These are phyloP conservation scores for Spathaspora girioi DNA, from an alignment of 805 yeast species.

Conservation along the genomic window DNA sequence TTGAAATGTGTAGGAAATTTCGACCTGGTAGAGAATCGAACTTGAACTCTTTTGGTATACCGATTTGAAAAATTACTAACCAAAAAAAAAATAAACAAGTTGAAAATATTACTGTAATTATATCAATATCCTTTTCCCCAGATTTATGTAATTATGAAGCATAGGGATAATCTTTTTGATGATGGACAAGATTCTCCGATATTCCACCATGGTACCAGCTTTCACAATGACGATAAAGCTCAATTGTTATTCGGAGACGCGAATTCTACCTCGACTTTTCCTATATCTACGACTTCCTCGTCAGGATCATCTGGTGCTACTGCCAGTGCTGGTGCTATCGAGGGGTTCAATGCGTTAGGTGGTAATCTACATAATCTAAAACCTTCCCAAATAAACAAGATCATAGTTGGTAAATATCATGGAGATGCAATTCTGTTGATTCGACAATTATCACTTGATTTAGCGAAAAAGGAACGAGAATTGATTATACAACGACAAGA, in stretches of 20 bases:
- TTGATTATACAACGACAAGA: constrained; percentile 33
- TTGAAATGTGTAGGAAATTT: background rate
- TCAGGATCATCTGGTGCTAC: background rate
- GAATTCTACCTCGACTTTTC: background rate
- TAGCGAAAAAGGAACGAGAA: constrained; percentile 47
- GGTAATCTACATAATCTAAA: constrained; percentile 2
- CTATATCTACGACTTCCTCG: background rate
- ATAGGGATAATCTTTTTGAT: background rate
- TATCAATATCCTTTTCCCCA: background rate
- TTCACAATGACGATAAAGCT: background rate
- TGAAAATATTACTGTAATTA: background rate
- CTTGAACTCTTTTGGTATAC: background rate
- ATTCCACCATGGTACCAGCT: background rate
- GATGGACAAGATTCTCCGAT: background rate
- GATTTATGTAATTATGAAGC: background rate
- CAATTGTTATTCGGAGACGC: background rate
- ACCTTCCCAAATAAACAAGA: background rate
- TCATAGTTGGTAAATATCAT: constrained; percentile 16
- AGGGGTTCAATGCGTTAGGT: background rate
- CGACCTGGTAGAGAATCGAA: background rate
- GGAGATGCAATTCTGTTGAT: constrained; percentile 30
- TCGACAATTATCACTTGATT: constrained; percentile 45
- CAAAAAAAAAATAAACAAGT: background rate
- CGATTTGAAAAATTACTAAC: background rate
- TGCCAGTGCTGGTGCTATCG: background rate